These are phyloP conservation scores for Juglanconis sp. DNA, from an alignment of 2,329 filamentous ascomycete species.

Conservation along the genomic window DNA sequence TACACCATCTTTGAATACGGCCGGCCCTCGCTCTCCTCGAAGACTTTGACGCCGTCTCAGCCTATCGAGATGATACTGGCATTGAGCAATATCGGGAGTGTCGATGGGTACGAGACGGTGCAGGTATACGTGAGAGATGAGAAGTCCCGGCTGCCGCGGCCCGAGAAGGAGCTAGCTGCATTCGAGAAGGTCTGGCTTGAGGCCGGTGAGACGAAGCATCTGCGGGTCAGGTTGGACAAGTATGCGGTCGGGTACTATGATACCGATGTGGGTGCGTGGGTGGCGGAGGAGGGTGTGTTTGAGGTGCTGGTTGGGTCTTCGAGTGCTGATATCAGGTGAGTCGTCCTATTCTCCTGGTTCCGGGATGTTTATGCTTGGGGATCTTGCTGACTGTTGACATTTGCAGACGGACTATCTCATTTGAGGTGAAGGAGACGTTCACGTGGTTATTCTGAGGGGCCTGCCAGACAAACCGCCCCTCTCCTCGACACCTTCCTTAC, in stretches of 20 bases:
- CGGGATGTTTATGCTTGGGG: conserved; percentile 1
- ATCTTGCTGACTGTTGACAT: conserved; percentile 19
- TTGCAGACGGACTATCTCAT: conserved; percentile 31
- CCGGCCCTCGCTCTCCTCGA: conserved; percentile 46
- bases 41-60: conserved; percentile 36
- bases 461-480: background rate
- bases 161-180: conserved; percentile 67
- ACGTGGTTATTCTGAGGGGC: conserved; percentile 53
- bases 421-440: conserved; percentile 62
- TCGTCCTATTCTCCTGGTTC: conserved; percentile 6
- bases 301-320: conserved; percentile 60
- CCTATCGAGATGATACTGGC: conserved; percentile 45
- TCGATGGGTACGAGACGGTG: conserved; percentile 60
- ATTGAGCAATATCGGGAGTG: conserved; percentile 52
- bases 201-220: conserved; percentile 51
- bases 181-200: conserved; percentile 64
- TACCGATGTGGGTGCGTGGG: conserved; percentile 55
- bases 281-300: conserved; percentile 63
- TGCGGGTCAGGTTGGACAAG: conserved; percentile 45
- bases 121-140: conserved; percentile 67
- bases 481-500: background rate
- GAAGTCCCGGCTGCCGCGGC: conserved; percentile 59
- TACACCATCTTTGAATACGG: conserved; percentile 70
- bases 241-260: conserved; percentile 62
- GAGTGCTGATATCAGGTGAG: conserved; percentile 61